Base-by-base conservation (phyloP, 352 stramenopile genomes). In the Pythium myriotylum region DNA sequence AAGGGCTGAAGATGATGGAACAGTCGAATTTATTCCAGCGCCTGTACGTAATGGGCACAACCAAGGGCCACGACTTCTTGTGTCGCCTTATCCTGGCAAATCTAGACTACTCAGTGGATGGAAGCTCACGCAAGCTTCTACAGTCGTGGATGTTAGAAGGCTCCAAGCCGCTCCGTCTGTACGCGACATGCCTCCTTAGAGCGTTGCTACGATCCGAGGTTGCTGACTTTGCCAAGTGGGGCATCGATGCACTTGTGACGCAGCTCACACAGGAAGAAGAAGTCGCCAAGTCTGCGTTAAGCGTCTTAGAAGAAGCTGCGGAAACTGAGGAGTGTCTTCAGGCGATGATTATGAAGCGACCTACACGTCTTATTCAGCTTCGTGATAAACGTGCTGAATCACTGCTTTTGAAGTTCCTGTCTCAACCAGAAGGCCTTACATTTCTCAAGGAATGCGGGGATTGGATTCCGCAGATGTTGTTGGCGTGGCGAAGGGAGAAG, bases 1-100 rank as follows among this genome's bases (percentile, higher is more conserved):
- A 95, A 78, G 87, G 87, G 0, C 63, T 96, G 24, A 94, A 94
- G 58, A 94, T 96, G 86, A 94, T 96, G 87, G 82, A 94, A 60
- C 84, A 94, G 62, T 94, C 84, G 4, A 93, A 93, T n/a, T 58
- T 96, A n/a, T 96, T 96, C 60, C 79, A 91, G 58, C 73, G 86
- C 2, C 63, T 96, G 14, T 90, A 93, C 37, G 85, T 94, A 14
- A 92, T 96, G 84, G 87, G 87, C 12, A 94, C 81, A 8, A 89
- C 80, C 10, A 93, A 93, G 65, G 87, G 87, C 27, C 87, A 96
- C 62, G 86, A 96, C 54, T 96, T 96, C 47, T 51, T 96, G n/a
- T 94, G 87, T 51, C 82, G 87, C 2, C 65, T 96, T 17, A 96
- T 96, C 58, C 74, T 96, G 24, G 86, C 85, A 9, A 96, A 96